Base-by-base conservation (phyloP, 1,139 yeast genomes). In the Candida glucosophila region DNA sequence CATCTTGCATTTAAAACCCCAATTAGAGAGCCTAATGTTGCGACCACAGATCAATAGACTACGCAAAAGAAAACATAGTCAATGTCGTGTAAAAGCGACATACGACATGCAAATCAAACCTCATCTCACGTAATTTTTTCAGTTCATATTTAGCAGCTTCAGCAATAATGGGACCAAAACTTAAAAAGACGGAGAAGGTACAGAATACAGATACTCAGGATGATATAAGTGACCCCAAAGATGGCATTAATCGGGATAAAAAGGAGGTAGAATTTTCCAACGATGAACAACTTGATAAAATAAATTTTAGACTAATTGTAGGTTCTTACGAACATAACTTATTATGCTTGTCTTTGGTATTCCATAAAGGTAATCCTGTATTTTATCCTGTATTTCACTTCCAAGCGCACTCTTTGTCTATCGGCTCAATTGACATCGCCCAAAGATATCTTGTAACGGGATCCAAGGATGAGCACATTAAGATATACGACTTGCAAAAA, bases 251-350 rank as follows among this genome's bases (percentile, higher is more conserved):
- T n/a, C n/a, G n/a, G n/a, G n/a, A n/a, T n/a, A n/a, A n/a, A n/a
- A n/a, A n/a, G n/a, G n/a, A n/a, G 5, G n/a, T 13, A 4, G 11
- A 12, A 12, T 9, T 9, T 5, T 7, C 24, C 11, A 16, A 17
- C 8, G 24, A 25, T 5, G 24, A 14, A 8, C 11, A 12, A 20
- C 10, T 18, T n/a, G 24, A 23, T 14, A 24, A 28, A 7, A 37
- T 47, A 5, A 68, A 60, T 42, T 80, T 90, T 39, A 66, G 98
- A 44, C 74, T 90, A 20, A 69, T 90, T 44, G 93, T 85, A 6
- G 98, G 97, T 13, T 86, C 97, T 1, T 90, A 92, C 44, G 98
- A 92, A 55, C 98, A 92, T 55, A 85, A 86, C 36, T 56, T 92
- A 25, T 58, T 88, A 25, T 86, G 97, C 58, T 66, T 88, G 12